Conservation (phyloP, 2,329 filamentous ascomycete species). For the Xylariaceae sp. region DNA sequence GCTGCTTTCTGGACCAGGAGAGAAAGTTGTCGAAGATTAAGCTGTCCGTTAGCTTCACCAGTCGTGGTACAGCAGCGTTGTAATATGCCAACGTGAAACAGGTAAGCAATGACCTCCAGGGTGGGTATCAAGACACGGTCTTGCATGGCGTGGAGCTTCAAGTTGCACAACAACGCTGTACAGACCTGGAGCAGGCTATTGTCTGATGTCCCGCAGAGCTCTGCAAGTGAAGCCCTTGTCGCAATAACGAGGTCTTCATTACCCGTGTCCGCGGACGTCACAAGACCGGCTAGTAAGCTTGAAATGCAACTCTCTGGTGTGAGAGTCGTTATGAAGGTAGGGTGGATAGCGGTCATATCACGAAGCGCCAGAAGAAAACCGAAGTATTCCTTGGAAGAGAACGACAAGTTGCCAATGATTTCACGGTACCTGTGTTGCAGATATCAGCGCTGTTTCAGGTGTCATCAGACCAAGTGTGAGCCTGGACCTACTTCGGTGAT, state of each 20-base stretch:
- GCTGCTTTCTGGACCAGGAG: slow-evolving; percentile 71
- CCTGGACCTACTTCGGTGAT: slow-evolving; percentile 40
- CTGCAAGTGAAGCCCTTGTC: slow-evolving; percentile 60
- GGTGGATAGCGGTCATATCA: slow-evolving; percentile 32
- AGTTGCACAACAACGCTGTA: slow-evolving; percentile 49
- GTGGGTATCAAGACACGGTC: slow-evolving; percentile 73
- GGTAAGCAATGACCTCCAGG: slow-evolving; percentile 71
- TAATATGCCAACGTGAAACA: slow-evolving; percentile 62
- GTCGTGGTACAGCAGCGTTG: slow-evolving; percentile 28
- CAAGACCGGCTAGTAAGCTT: slow-evolving; percentile 61
- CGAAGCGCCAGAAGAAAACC: slow-evolving; percentile 47
- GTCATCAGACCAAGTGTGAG: not conserved
- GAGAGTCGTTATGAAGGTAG: slow-evolving; percentile 31
- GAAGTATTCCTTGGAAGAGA: slow-evolving; percentile 61
- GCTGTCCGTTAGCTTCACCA: slow-evolving; percentile 17
- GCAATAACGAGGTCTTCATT: slow-evolving; percentile 71
- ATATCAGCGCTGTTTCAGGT: slow-evolving; percentile 17
- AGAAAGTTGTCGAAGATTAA: slow-evolving; percentile 58
- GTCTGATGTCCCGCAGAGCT: slow-evolving; percentile 44
- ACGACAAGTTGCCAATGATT: slow-evolving; percentile 39
- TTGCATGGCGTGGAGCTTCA: slow-evolving; percentile 50
- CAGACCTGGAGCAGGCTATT: slow-evolving; percentile 43
- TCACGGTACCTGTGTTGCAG: slow-evolving; percentile 30
- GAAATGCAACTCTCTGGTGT: slow-evolving; percentile 40
- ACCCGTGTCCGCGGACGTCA: slow-evolving; percentile 72